Evolutionary conservation across 768 basidiomycete species (phyloP).

Genomic region (Cystofilobasidium bisporidii): DNA sequence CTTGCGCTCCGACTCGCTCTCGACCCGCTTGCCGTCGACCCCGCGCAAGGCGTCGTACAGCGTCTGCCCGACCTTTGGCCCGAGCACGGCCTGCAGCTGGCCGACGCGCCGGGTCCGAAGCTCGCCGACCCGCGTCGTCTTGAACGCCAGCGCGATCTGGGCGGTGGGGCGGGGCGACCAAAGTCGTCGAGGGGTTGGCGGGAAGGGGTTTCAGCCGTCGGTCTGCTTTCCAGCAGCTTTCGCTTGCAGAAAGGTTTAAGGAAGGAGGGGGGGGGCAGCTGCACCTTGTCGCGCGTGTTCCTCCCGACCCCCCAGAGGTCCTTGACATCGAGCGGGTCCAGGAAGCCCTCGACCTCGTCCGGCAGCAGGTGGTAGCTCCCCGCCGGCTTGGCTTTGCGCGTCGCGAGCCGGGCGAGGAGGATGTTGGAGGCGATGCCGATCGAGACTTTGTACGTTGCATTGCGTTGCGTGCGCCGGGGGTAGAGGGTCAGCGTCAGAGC

Average conservation of each 20-base stretch:
- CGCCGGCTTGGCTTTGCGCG: slow-evolving; percentile 81
- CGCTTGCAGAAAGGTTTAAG: too few relatives aligned
- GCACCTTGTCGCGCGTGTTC: slow-evolving; percentile 57
- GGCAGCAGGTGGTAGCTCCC: slow-evolving; percentile 65
- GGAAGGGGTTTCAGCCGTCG: neutral
- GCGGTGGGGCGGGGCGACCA: neutral
- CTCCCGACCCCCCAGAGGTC: slow-evolving; percentile 81
- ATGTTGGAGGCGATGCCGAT: slow-evolving; percentile 89
- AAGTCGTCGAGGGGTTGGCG: neutral
- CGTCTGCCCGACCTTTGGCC: slow-evolving; percentile 71
- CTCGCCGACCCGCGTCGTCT: slow-evolving; percentile 59
- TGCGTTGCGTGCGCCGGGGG: slow-evolving; percentile 15
- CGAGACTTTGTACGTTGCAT: slow-evolving; percentile 52
- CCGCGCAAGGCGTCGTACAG: slow-evolving; percentile 76
- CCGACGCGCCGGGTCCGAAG: slow-evolving; percentile 55
- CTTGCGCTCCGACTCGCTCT: slow-evolving; percentile 75
- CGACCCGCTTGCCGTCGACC: slow-evolving; percentile 66
- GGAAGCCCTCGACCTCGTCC: slow-evolving; percentile 35
- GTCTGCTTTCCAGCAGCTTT: too few relatives aligned
- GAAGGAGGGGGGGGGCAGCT: too few relatives aligned
- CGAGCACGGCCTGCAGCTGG: slow-evolving; percentile 60
- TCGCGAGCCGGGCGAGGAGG: slow-evolving; percentile 83
- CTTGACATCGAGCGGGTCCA: slow-evolving; percentile 58
- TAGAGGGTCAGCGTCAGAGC: neutral
- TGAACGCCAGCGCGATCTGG: slow-evolving; percentile 62